Conservation (phyloP, 2,329 filamentous ascomycete genomes). For the Knoxdaviesia proteae region DNA sequence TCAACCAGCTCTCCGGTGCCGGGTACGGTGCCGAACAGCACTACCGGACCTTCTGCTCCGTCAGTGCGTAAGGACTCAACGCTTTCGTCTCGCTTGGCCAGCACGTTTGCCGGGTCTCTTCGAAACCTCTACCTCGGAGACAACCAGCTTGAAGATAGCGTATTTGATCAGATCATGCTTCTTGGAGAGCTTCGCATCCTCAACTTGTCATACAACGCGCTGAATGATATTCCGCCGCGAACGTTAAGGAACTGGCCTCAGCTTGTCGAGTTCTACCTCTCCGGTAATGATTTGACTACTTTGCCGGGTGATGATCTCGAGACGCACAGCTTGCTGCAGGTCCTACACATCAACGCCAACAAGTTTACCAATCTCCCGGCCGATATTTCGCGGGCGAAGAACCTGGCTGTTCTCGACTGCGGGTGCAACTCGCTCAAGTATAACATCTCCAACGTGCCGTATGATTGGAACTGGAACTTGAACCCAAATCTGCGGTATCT, state of each 20-base stretch:
- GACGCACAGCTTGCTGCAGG: conserved; percentile 54
- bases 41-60: no score
- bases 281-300: conserved; percentile 81
- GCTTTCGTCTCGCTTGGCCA: conserved; percentile 55
- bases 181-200: conserved; percentile 69
- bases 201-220: conserved; percentile 77
- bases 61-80: conserved; percentile 61
- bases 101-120: conserved; percentile 75
- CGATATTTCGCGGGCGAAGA: conserved; percentile 83
- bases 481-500: conserved; percentile 89
- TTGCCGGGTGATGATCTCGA: conserved; percentile 87
- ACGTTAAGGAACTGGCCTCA: conserved; percentile 80
- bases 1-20: no score
- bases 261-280: conserved; percentile 79
- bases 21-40: no score
- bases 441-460: conserved; percentile 97
- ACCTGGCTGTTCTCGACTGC: conserved; percentile 78
- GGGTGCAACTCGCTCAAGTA: conserved; percentile 93
- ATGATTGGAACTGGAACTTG: conserved; percentile 99
- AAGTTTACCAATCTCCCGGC: conserved; percentile 93
- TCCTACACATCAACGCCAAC: conserved; percentile 91
- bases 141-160: conserved; percentile 82
- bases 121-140: conserved; percentile 76
- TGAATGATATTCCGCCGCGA: conserved; percentile 78
- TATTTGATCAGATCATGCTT: conserved; percentile 76